phyloP scores from a whole-genome alignment of 2,329 filamentous ascomycete genomes.

The Microdochium nivale region DNA sequence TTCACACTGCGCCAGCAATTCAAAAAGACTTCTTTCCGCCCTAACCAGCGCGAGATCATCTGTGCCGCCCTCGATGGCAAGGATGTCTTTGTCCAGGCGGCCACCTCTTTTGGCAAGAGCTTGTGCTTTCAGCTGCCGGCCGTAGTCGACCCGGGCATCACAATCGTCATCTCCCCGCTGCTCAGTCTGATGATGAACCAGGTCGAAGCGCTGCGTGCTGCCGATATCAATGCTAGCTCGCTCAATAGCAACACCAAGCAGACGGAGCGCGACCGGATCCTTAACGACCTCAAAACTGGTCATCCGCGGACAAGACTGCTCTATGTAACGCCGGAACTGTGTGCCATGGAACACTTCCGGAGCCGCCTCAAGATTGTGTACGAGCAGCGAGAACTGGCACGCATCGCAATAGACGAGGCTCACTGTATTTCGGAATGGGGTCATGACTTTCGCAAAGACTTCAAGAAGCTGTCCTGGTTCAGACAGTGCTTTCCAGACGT shows the following conservation, averaged over 20 bases:
- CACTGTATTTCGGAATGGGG: conserved; percentile 99
- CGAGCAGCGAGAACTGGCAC: conserved; percentile 72
- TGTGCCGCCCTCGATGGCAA: conserved; percentile 69
- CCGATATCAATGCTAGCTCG: conserved; percentile 71
- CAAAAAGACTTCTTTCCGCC: conserved; percentile 52
- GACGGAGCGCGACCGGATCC: conserved; percentile 57
- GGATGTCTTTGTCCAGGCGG: conserved; percentile 91
- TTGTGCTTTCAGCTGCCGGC: conserved; percentile 89
- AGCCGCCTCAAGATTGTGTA: conserved; percentile 65
- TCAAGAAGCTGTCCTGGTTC: conserved; percentile 82
- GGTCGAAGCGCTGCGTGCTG: conserved; percentile 67
- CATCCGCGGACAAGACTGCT: conserved; percentile 77
- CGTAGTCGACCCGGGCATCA: conserved; percentile 80
- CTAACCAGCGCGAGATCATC: conserved; percentile 82
- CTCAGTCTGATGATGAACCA: conserved; percentile 94
- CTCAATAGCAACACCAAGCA: conserved; percentile 76
- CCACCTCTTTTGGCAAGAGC: conserved; percentile 86
- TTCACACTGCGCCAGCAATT: conserved; percentile 59
- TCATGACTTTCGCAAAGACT: conserved; percentile 91
- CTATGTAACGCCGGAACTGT: conserved; percentile 90
- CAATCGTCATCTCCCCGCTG: conserved; percentile 82
- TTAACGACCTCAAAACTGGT: conserved; percentile 76
- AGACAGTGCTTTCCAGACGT: conserved; percentile 72
- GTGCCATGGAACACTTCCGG: conserved; percentile 69
- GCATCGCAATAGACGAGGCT: conserved; percentile 87